Conservation (phyloP, 2,329 filamentous ascomycete species). For the Fusarium sp. region DNA sequence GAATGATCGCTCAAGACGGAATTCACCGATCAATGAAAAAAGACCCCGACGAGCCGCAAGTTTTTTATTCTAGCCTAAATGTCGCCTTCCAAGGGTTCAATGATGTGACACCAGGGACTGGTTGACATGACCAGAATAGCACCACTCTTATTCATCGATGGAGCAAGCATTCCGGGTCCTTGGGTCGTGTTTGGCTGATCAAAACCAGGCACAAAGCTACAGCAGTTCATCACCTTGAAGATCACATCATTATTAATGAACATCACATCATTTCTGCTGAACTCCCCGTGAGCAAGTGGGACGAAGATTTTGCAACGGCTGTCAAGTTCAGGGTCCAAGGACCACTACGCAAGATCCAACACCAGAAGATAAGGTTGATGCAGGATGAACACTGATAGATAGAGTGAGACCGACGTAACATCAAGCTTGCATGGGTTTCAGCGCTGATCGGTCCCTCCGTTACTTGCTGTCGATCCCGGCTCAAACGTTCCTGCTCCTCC, state of each 20-base stretch:
- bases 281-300: constrained; percentile 15
- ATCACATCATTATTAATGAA: constrained; percentile 17
- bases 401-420: constrained; percentile 3
- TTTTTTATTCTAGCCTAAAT: constrained; percentile 24
- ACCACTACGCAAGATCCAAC: not conserved
- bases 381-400: not conserved
- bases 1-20: not conserved
- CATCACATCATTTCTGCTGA: constrained; percentile 10
- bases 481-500: not conserved
- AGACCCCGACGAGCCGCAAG: constrained; percentile 32
- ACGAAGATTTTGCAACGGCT: not conserved
- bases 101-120: constrained; percentile 38
- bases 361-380: constrained; percentile 1
- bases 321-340: not conserved
- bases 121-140: constrained; percentile 6
- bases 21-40: not conserved
- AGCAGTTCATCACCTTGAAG: not conserved
- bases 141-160: constrained; percentile 20
- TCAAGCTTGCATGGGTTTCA: constrained; percentile 1
- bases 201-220: not conserved
- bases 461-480: not conserved
- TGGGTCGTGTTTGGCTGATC: constrained; percentile 8
- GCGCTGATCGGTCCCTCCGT: constrained; percentile 4
- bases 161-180: constrained; percentile 15
- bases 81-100: constrained; percentile 34